phyloP scores from a whole-genome alignment of 1,284 basidiomycete genomes.

The Macrocystidia cucumis region DNA sequence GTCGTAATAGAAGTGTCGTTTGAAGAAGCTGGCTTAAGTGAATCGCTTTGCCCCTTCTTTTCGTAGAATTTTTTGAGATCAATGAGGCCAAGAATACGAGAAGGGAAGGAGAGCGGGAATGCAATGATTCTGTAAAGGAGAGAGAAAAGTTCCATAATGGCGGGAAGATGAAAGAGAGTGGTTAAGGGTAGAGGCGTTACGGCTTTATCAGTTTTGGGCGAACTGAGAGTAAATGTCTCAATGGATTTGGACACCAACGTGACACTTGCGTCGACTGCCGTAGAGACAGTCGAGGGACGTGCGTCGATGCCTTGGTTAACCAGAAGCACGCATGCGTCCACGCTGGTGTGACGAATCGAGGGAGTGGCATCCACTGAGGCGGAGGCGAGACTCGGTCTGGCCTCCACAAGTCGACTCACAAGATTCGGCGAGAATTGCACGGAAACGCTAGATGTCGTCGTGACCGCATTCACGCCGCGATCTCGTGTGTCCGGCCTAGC shows the following conservation, averaged over 20 bases:
- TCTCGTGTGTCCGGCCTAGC: slow-evolving; percentile 40
- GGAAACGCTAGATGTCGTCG: slow-evolving; percentile 31
- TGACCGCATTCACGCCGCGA: slow-evolving; percentile 39
- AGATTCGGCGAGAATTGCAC: slow-evolving; percentile 43
- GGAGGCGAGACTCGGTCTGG: slow-evolving; percentile 31
- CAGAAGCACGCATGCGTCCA: slow-evolving; percentile 24
- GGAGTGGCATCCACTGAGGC: slow-evolving; percentile 40
- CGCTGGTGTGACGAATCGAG: slow-evolving; percentile 19
- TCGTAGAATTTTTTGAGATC: slow-evolving; percentile 22
- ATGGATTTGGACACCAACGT: slow-evolving; percentile 17
- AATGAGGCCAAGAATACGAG: slow-evolving; percentile 23
- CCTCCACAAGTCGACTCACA: slow-evolving; percentile 37
- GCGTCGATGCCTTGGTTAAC: slow-evolving; percentile 33
- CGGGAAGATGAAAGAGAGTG: slow-evolving; percentile 23
- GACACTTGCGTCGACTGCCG: slow-evolving; percentile 21
- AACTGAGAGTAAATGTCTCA: slow-evolving; percentile 13
- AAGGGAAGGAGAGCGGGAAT: slow-evolving; percentile 38
- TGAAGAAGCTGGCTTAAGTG: slow-evolving; percentile 17
- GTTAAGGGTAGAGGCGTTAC: slow-evolving; percentile 5
- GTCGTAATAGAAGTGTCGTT: slow-evolving; percentile 8
- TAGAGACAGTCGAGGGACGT: slow-evolving; percentile 18
- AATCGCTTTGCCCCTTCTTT: slow-evolving; percentile 17
- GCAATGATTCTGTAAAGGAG: slow-evolving; percentile 34
- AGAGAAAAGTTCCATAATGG: slow-evolving; percentile 34
- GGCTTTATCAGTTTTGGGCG: slow-evolving; percentile 8